Evolutionary conservation across 371 early-diverging fungal species (phyloP), one percentile per base, ranked within the genome.

Genomic region (Dichotomocladium elegans): DNA sequence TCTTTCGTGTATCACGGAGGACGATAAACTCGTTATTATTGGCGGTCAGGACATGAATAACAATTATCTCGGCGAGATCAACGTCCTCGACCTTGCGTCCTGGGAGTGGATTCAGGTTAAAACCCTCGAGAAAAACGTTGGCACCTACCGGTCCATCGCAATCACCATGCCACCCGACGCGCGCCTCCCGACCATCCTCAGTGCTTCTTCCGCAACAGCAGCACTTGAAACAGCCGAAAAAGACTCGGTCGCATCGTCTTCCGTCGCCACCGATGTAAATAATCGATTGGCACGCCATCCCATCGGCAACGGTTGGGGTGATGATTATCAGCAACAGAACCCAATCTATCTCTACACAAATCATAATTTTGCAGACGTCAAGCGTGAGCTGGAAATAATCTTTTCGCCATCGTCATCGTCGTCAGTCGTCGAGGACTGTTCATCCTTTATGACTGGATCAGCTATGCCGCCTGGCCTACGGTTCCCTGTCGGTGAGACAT

Each of bases 1-100:
- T 50, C 62, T 91, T 21, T 66, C 88, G 37, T 64, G 74, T 55
- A 68, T 79, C 45, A 61, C 80, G 59, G 68, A 72, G 17, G 66
- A 77, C 43, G 69, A 71, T 50, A 74, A 80, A 42, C 64, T 91
- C 21, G 71, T 89, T 3, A 66, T 90, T 4, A 76, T 91, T 43
- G 91, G 91, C 41, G 91, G 91, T 10, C 91, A 91, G 61, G 90
- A 90, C 53, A 72, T 85, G 51, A 70, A 71, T 45, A 89, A 89
- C 63, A 78, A 78, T 44, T 88, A 91, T 61, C 79, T 90, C 10
- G 80, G 83, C 43, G 89, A 91, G 61, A 77, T 87, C 50, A 88
- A 89, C 50, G 80, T 89, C 1, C 81, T 88, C 45, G 86, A 91
- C 56, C 63, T 91, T 31, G 74, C 74, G 21, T 52, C 76, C 4